phyloP scores from a whole-genome alignment of 768 basidiomycete genomes.

The Rhizopogon vinicolor region DNA sequence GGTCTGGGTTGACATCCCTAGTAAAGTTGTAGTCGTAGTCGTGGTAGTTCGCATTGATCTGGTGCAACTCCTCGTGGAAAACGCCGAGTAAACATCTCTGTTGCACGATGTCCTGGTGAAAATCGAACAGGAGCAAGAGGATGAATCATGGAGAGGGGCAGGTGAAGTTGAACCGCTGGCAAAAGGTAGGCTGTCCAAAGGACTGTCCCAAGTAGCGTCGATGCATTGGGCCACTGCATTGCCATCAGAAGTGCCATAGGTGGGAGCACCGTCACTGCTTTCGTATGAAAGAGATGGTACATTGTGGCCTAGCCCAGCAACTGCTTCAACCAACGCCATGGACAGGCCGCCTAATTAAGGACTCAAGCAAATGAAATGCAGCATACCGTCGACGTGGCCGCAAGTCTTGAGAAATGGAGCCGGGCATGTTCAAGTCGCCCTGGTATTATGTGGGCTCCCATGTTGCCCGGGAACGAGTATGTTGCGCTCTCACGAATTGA shows the following conservation, averaged over 20 bases:
- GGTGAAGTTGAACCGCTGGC: slow-evolving; percentile 20
- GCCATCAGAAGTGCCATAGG: slow-evolving; percentile 16
- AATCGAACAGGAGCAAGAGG: slow-evolving; percentile 26
- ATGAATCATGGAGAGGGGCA: slow-evolving; percentile 14
- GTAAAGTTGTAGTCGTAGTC: slow-evolving; percentile 20
- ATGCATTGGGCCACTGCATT: slow-evolving; percentile 32
- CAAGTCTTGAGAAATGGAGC: too few species aligned
- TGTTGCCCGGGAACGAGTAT: too few species aligned
- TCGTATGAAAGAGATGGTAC: slow-evolving; percentile 10
- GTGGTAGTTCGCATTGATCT: slow-evolving; percentile 13
- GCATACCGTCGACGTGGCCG: too few species aligned
- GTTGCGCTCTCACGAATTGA: too few species aligned
- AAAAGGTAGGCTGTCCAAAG: slow-evolving; percentile 30
- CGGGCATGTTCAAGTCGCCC: too few species aligned
- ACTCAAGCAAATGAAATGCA: too few species aligned
- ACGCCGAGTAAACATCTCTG: slow-evolving; percentile 26
- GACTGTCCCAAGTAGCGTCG: slow-evolving; percentile 32
- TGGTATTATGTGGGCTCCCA: too few species aligned
- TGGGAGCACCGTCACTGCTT: slow-evolving; percentile 16
- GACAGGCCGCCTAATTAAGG: too few species aligned
- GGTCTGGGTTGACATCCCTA: slow-evolving; percentile 24
- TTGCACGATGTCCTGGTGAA: slow-evolving; percentile 27
- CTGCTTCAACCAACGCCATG: not conserved
- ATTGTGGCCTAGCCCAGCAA: not conserved
- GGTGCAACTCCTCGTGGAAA: slow-evolving; percentile 24